phyloP scores from a whole-genome alignment of 352 stramenopile genomes.

The Phytophthora litchii region DNA sequence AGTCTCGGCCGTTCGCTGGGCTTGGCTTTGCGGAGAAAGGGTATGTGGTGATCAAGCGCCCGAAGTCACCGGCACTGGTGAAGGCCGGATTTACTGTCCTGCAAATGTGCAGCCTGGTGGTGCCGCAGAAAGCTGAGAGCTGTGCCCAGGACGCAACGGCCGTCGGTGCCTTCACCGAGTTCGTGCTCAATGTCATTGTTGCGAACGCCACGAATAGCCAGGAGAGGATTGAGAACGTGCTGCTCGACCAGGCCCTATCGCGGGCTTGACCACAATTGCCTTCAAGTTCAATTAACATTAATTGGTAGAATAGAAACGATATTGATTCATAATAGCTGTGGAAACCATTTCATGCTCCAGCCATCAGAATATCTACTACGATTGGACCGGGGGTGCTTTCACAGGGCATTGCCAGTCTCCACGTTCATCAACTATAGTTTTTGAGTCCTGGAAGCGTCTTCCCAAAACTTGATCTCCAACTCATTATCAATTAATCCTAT shows the following conservation, averaged over 20 bases:
- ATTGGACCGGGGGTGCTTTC: too few species aligned
- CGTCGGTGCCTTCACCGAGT: constrained; percentile 30
- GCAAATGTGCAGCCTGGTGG: constrained; percentile 36
- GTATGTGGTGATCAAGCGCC: constrained; percentile 32
- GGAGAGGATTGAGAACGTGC: constrained; percentile 57
- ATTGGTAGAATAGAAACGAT: neutral
- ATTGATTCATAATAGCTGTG: too few species aligned
- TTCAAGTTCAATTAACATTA: neutral
- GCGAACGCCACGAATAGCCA: constrained; percentile 40
- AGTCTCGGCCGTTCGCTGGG: constrained; percentile 18
- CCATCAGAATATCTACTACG: too few species aligned
- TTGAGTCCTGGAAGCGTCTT: too few species aligned
- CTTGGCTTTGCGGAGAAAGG: constrained; percentile 36
- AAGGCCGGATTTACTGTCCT: constrained; percentile 25
- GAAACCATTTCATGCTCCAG: too few species aligned
- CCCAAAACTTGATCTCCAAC: too few species aligned
- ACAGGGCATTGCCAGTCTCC: too few species aligned
- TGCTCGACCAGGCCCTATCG: constrained; percentile 28
- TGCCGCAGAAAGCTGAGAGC: constrained; percentile 25
- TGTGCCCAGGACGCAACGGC: constrained; percentile 12
- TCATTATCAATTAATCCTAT: too few species aligned
- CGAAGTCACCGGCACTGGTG: constrained; percentile 6
- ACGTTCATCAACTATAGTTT: too few species aligned
- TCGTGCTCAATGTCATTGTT: constrained; percentile 38
- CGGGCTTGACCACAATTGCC: neutral